A percentile compares a stretch with the other conserved stretches of the same genome.
These are phyloP conservation scores for Aspergillus floridensis DNA, from an alignment of 2,329 filamentous ascomycete genomes.

Conservation along the genomic window DNA sequence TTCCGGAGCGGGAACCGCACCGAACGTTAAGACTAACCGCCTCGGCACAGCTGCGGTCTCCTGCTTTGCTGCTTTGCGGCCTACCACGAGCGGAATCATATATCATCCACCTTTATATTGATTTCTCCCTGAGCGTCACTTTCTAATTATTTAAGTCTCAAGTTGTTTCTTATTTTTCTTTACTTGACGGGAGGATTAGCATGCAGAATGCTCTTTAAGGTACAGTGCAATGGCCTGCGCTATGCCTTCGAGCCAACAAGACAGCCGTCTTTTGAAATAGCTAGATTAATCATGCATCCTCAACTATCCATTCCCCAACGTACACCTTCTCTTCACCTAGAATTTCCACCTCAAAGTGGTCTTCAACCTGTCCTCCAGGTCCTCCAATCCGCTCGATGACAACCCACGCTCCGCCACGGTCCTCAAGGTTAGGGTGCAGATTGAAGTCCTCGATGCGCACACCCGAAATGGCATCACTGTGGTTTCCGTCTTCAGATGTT, in stretches of 20 bases:
- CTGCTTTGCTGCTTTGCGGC: no score
- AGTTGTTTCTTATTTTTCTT: not conserved
- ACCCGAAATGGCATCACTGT: slow-evolving; percentile 64
- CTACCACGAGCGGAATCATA: not conserved
- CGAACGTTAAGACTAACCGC: not conserved
- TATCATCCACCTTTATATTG: not conserved
- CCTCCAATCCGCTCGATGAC: slow-evolving; percentile 77
- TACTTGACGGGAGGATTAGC: no score
- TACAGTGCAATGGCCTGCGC: not conserved
- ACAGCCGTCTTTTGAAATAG: not conserved
- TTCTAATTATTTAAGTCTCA: not conserved
- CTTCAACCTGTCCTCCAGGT: slow-evolving; percentile 50
- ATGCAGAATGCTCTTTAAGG: no score
- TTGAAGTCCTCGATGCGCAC: slow-evolving; percentile 73
- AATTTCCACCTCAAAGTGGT: slow-evolving; percentile 44
- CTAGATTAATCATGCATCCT: slow-evolving; percentile 26
- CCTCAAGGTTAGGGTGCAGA: slow-evolving; percentile 62
- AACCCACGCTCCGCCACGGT: slow-evolving; percentile 66
- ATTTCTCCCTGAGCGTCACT: not conserved
- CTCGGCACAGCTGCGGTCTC: not conserved
- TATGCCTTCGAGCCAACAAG: not conserved
- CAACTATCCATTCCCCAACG: slow-evolving; percentile 43
- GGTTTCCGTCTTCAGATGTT: slow-evolving; percentile 70
- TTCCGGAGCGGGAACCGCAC: slow-evolving; percentile 11
- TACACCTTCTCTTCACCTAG: slow-evolving; percentile 44